Evolutionary conservation across 371 early-diverging fungal species (phyloP).

Genomic region (Mucor piriformis): DNA sequence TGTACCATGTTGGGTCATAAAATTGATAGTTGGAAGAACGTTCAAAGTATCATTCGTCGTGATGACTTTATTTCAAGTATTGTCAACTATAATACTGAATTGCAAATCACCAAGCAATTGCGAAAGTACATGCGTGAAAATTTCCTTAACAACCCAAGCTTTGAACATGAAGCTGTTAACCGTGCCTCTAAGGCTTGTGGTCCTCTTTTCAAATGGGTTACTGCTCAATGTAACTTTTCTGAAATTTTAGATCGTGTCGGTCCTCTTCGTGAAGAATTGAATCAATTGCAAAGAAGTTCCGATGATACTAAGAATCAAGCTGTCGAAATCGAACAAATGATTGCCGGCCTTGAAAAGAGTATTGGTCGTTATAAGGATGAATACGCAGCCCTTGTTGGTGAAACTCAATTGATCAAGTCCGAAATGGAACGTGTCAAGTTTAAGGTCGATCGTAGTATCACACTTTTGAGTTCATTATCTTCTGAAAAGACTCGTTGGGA

Average conservation of each 20-base stretch:
- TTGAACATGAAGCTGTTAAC: slow-evolving; percentile 93
- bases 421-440: slow-evolving; percentile 95
- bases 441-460: slow-evolving; percentile 92
- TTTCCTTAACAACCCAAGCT: slow-evolving; percentile 84
- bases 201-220: slow-evolving; percentile 97
- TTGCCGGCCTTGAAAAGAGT: slow-evolving; percentile 83
- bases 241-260: slow-evolving; percentile 93
- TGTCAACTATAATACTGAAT: slow-evolving; percentile 91
- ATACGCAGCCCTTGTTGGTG: slow-evolving; percentile 93
- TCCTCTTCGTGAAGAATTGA: slow-evolving; percentile 94
- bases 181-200: slow-evolving; percentile 99
- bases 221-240: slow-evolving; percentile 93
- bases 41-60: slow-evolving; percentile 89
- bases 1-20: slow-evolving; percentile 93
- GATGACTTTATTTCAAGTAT: slow-evolving; percentile 98
- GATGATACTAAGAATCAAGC: slow-evolving; percentile 77
- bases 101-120: slow-evolving; percentile 70
- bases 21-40: slow-evolving; percentile 84
- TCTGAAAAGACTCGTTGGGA: slow-evolving; percentile 97
- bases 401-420: slow-evolving; percentile 88
- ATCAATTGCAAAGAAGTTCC: slow-evolving; percentile 80
- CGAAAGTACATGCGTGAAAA: slow-evolving; percentile 73
- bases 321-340: slow-evolving; percentile 76
- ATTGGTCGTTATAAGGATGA: slow-evolving; percentile 94
- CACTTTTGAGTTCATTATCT: slow-evolving; percentile 86